These are phyloP conservation scores for Ophiostoma tasmaniense DNA, from an alignment of 2,329 filamentous ascomycete genomes.

Conservation along the genomic window DNA sequence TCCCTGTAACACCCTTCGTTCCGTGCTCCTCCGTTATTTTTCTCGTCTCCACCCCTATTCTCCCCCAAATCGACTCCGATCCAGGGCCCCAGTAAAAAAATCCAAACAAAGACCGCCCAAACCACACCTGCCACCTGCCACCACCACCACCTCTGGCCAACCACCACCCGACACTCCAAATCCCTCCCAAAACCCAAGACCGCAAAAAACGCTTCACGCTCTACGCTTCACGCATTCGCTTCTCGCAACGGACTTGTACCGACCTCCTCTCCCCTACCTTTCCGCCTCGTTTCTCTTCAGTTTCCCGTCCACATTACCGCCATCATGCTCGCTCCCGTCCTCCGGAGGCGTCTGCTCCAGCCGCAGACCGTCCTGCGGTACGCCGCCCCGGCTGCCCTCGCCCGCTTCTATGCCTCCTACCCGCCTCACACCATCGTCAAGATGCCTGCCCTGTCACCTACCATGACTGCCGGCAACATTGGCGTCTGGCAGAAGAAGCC, in stretches of 20 bases:
- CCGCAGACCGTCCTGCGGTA: conserved; percentile 42
- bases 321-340: conserved; percentile 54
- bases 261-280: conserved; percentile 3
- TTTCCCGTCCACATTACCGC: conserved; percentile 17
- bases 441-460: conserved; percentile 97
- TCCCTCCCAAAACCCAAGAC: conserved; percentile 6
- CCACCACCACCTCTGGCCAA: not conserved
- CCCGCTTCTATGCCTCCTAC: conserved; percentile 70
- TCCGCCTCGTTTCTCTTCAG: conserved; percentile 8
- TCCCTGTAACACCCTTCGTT: conserved; percentile 6
- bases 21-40: conserved; percentile 14
- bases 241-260: conserved; percentile 13
- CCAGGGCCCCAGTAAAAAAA: conserved; percentile 12
- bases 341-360: conserved; percentile 54
- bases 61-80: conserved; percentile 17
- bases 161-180: conserved; percentile 4
- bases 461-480: conserved; percentile 95
- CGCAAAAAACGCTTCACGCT: not conserved
- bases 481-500: conserved; percentile 96
- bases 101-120: not conserved
- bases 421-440: conserved; percentile 90
- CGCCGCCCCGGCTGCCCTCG: conserved; percentile 45
- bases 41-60: conserved; percentile 12
- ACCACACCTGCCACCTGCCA: not conserved
- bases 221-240: not conserved